Base-by-base conservation (phyloP, 179 eudicot species). In the Drosera spatulata region DNA sequence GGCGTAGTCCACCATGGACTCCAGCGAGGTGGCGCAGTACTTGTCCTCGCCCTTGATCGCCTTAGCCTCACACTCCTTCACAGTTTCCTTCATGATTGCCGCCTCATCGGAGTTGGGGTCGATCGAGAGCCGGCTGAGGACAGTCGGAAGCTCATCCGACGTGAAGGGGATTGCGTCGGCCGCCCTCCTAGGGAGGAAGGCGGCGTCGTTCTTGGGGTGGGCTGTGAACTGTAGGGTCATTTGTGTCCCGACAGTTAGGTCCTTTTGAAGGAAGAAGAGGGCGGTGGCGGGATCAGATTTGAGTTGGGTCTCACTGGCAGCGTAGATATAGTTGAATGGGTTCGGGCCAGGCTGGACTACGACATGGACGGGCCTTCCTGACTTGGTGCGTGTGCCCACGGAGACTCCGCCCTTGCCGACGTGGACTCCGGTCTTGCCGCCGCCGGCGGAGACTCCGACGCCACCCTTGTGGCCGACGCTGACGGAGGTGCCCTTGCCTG, bases 1-100 rank as follows among this genome's bases (percentile, higher is more conserved):
- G 42, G 71, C 66, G 66, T 76, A 91, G 68, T 88, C 97, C 4
- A 91, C 53, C 97, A 91, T 91, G 1, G 88, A 76, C 69, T 91
- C 97, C 54, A 91, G 56, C 0, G 96, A 91, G 41, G 97, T 83
- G 0, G 95, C 85, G 53, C 96, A 91, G 38, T 68, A 71, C 62
- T 79, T 83, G 54, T 80, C 85, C 59, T 88, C 91, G 7, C 87
- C 95, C 15, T 61, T 41, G 2, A 75, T 60, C 2, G 65, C 80
- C 10, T 64, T 71, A 39, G 61, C 72, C 67, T 88, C 96, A 4
- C 96, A 91, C 56, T 76, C 77, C 10, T 69, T 63, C 10, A 91
- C 55, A 0, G 96, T 83, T 37, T 79, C 69, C 42, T 66, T 62
- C 67, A 91, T 76, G 4, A 13, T 38, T 41, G 68, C 50, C n/a